Base-by-base conservation (phyloP, 495 filamentous ascomycete species). In the Daldinia concentrica region DNA sequence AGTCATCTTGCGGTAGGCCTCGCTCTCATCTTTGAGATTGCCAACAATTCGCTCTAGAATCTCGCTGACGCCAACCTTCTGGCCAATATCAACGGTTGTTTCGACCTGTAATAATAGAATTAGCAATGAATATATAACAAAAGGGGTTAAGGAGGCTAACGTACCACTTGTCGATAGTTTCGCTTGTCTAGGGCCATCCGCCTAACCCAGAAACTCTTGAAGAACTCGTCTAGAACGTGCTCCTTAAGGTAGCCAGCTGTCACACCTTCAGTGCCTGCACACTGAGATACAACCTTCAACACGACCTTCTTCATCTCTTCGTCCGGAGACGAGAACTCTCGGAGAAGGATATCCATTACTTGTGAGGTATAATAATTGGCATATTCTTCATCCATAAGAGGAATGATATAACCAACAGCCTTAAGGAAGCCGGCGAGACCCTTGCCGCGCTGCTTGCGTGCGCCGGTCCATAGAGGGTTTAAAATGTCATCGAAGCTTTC, bases 301-400 rank as follows among this genome's bases (percentile, higher is more conserved):
- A 98, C 95, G 2, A 98, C 94, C 82, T 98, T 98, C 84, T 99
- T 99, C 96, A 99, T 99, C 80, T 99, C 96, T 78, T 99, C 96
- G 71, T 99, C 96, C 0, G 95, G 95, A 2, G 93, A 97, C 11
- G 93, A 90, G 73, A 98, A 98, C 78, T 99, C 96, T 69, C 96
- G 90, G 29, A 98, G 86, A 26, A 99, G 85, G 77, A 98, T 98
- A 77, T 98, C 95, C 96, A 98, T 98, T 76, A 99, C 97, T 78
- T 98, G 94, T 66, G 89, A 92, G 39, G 95, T 98, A 71, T 98
- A 99, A 84, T 99, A 99, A 75, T 98, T 98, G 79, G 95, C 93
- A 79, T 97, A 98, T 77, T 99, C 96, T 78, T 98, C 95, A 82
- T 99, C 96, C 96, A 99, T 98, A 39, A 99, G 86, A 1, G 96